phyloP scores from a whole-genome alignment of 106 monocot genomes.

The Chionographis japonica region DNA sequence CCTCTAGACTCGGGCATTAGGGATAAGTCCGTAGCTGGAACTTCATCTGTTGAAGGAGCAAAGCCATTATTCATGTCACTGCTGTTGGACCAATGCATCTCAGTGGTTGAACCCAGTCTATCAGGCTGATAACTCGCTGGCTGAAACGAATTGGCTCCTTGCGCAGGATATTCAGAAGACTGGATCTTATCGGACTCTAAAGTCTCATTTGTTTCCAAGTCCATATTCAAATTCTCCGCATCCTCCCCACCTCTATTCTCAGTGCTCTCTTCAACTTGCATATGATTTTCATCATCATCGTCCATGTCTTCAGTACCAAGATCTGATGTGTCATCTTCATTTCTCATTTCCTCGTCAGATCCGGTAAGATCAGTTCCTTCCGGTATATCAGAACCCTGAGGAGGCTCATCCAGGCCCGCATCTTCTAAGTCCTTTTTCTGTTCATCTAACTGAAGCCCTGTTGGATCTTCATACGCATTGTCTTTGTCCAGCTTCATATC shows the following conservation, averaged over 20 bases:
- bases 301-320: slow-evolving; percentile 20
- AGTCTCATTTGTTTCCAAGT: slow-evolving; percentile 25
- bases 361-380: slow-evolving; percentile 18
- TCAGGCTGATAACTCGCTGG: slow-evolving; percentile 6
- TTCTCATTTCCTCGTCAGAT: slow-evolving; percentile 32
- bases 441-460: slow-evolving; percentile 38
- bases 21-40: slow-evolving; percentile 29
- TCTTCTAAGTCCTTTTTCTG: slow-evolving; percentile 33
- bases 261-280: slow-evolving; percentile 13
- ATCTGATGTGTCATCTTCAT: slow-evolving; percentile 25
- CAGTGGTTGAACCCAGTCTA: slow-evolving; percentile 17
- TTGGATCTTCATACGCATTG: slow-evolving; percentile 54
- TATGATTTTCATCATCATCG: slow-evolving; percentile 12
- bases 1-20: slow-evolving; percentile 32
- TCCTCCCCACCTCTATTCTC: slow-evolving; percentile 19
- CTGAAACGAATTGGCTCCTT: slow-evolving; percentile 15
- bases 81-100: slow-evolving; percentile 38
- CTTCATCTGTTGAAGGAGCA: slow-evolving; percentile 38
- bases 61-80: slow-evolving; percentile 25
- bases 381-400: slow-evolving; percentile 22
- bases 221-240: slow-evolving; percentile 19
- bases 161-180: slow-evolving; percentile 12
- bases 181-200: slow-evolving; percentile 20
- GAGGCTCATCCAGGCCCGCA: slow-evolving; percentile 31
- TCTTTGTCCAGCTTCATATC: slow-evolving; percentile 38